Evolutionary conservation across 2,329 filamentous ascomycete genomes (phyloP).

Genomic region (Periconia macrospinosa): DNA sequence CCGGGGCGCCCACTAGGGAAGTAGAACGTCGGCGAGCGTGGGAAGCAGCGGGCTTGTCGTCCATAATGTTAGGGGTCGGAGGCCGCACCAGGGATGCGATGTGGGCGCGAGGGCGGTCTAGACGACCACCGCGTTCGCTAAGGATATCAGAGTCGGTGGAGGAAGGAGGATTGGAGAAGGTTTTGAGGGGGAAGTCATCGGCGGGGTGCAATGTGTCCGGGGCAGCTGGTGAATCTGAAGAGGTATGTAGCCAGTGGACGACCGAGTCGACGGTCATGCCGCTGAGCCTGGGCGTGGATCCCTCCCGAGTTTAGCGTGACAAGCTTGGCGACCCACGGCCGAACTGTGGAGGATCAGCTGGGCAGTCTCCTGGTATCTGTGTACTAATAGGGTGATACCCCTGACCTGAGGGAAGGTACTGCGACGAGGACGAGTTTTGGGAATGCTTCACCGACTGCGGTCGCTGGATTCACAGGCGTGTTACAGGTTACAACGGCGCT

Average conservation of each 20-base stretch:
- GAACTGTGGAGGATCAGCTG: constrained; percentile 11
- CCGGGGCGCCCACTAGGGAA: constrained; percentile 29
- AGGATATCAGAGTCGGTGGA: constrained; percentile 27
- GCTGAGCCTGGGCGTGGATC: not conserved
- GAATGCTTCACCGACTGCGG: not conserved
- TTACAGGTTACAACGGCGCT: not conserved
- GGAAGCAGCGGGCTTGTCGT: constrained; percentile 21
- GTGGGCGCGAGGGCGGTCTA: constrained; percentile 15
- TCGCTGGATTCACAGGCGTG: not conserved
- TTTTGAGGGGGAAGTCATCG: constrained; percentile 41
- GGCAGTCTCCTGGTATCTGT: not conserved
- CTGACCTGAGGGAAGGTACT: not conserved
- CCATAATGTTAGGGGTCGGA: constrained; percentile 35
- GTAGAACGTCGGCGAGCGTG: constrained; percentile 36
- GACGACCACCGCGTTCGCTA: constrained; percentile 21
- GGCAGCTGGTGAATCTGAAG: constrained; percentile 21
- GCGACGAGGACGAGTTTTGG: not conserved
- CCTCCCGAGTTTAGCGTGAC: constrained; percentile 9
- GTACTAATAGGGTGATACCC: not conserved
- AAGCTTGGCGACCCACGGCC: not conserved
- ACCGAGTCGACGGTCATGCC: constrained; percentile 26
- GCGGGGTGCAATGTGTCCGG: constrained; percentile 35
- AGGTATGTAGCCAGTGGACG: constrained; percentile 36
- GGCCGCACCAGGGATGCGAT: constrained; percentile 35
- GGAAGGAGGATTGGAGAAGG: constrained; percentile 38